These are phyloP conservation scores for Rhodocollybia butyracea DNA, from an alignment of 768 basidiomycete genomes.

Conservation along the genomic window DNA sequence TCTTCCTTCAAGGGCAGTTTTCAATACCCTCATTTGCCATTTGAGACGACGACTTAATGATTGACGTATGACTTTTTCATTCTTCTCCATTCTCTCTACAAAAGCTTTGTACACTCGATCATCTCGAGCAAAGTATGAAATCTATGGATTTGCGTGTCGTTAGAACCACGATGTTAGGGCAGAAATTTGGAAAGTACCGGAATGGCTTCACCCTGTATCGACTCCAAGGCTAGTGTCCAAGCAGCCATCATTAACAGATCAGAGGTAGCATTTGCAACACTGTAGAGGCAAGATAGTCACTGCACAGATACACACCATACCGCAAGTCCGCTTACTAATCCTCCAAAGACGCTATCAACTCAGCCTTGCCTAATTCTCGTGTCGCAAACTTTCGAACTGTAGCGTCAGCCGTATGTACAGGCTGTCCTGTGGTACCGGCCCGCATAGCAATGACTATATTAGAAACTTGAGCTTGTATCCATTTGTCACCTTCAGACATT, in stretches of 20 bases:
- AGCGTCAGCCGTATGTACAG: constrained; percentile 70
- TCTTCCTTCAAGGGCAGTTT: constrained; percentile 63
- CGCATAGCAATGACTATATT: constrained; percentile 69
- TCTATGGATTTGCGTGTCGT: constrained; percentile 34
- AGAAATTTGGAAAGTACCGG: constrained; percentile 45
- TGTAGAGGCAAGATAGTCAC: constrained; percentile 23
- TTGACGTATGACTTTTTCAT: constrained; percentile 45
- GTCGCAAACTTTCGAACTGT: constrained; percentile 88
- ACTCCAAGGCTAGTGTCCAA: constrained; percentile 66
- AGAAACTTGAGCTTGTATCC: constrained; percentile 72
- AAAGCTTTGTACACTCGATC: constrained; percentile 80
- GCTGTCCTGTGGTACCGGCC: constrained; percentile 62
- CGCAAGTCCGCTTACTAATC: constrained; percentile 67
- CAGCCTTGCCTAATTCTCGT: constrained; percentile 76
- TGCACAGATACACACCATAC: neutral
- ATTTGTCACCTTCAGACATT: constrained; percentile 94
- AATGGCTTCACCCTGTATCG: constrained; percentile 60
- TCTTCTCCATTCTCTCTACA: constrained; percentile 40
- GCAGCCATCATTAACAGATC: constrained; percentile 82
- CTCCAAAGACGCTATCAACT: constrained; percentile 76
- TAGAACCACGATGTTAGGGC: neutral
- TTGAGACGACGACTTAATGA: constrained; percentile 55
- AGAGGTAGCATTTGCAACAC: constrained; percentile 85
- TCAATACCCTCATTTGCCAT: constrained; percentile 67
- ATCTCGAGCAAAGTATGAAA: constrained; percentile 93